phyloP scores from a whole-genome alignment of 176 grass and related monocot species.

The Bonia amplexicaulis region DNA sequence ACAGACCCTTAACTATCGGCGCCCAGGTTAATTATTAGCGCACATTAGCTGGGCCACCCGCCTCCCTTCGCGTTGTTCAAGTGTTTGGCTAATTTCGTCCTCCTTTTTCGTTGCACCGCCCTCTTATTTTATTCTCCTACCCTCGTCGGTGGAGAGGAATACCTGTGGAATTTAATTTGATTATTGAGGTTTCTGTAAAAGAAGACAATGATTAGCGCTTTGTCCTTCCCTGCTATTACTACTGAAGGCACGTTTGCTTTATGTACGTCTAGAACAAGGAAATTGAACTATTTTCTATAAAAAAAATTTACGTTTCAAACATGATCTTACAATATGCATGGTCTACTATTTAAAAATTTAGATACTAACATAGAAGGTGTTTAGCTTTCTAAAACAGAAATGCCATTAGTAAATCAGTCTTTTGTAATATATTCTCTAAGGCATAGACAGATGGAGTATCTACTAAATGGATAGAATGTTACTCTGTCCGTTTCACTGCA shows the following conservation, averaged over 20 bases:
- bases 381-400: neutral
- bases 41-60: neutral
- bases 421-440: neutral
- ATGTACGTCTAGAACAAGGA: no score
- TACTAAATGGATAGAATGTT: no score
- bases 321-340: no score
- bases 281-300: no score
- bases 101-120: constrained; percentile 13
- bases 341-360: no score
- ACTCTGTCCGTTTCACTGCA: no score
- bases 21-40: neutral
- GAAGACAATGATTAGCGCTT: neutral
- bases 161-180: neutral
- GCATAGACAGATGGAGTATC: neutral
- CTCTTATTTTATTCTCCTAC: neutral
- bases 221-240: neutral
- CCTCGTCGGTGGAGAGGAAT: constrained; percentile 24
- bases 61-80: neutral
- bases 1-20: no score
- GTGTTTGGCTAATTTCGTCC: neutral
- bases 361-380: no score
- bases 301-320: no score
- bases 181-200: neutral
- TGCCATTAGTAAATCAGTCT: neutral
- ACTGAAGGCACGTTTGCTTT: no score